Percentiles rank a stretch among this genome's conserved stretches.
phyloP scores from a whole-genome alignment of 441 rosid genomes.

The Adansonia rubrostipa region DNA sequence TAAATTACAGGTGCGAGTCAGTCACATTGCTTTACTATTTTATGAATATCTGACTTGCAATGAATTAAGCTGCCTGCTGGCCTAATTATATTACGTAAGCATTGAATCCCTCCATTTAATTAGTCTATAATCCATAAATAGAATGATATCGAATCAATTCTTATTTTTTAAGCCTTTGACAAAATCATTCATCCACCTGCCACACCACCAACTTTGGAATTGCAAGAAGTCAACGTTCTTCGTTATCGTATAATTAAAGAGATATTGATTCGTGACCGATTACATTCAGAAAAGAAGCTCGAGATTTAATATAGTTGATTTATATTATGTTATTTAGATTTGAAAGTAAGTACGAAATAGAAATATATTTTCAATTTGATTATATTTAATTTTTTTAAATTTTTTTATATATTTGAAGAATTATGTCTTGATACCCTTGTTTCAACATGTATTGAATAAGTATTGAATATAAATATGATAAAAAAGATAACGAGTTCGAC shows the following conservation, averaged over 20 bases:
- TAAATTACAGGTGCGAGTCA: background rate
- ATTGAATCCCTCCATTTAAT: background rate
- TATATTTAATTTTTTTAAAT: too few relatives aligned
- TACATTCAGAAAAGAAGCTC: too few relatives aligned
- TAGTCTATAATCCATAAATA: background rate
- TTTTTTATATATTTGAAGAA: too few relatives aligned
- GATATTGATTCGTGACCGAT: too few relatives aligned
- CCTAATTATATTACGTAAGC: background rate
- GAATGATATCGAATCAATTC: background rate
- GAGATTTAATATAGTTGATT: too few relatives aligned
- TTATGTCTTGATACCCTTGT: too few relatives aligned
- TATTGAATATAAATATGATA: too few relatives aligned
- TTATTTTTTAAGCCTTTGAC: conserved; percentile 4
- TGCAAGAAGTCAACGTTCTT: conserved; percentile 17
- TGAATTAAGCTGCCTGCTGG: background rate
- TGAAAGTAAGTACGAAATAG: too few relatives aligned
- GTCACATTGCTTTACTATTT: background rate
- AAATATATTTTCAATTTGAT: too few relatives aligned
- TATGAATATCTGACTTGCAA: background rate
- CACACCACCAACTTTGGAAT: background rate
- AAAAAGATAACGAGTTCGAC: too few relatives aligned
- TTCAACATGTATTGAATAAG: too few relatives aligned
- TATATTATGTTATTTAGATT: too few relatives aligned
- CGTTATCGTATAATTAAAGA: background rate
- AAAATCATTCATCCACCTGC: background rate